Percentiles rank a stretch among this genome's conserved stretches.
phyloP scores from a whole-genome alignment of 192 early-diverging fungal genomes.

The Backusella westeae region DNA sequence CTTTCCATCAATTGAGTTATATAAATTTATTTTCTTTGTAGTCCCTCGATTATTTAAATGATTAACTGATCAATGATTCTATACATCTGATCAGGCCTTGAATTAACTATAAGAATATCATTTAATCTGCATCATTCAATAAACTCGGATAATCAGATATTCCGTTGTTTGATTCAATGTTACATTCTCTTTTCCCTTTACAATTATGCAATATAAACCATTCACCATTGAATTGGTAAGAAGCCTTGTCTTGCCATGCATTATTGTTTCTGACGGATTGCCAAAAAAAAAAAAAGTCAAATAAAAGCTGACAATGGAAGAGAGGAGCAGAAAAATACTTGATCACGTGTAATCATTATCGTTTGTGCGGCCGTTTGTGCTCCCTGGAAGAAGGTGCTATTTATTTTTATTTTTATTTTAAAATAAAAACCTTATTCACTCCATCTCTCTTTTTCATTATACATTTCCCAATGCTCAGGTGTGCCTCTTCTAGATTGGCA shows the following conservation, averaged over 20 bases:
- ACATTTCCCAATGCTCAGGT: conserved; percentile 6
- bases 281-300: too few species aligned
- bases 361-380: neutral
- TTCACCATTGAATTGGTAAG: neutral
- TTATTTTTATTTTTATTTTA: neutral
- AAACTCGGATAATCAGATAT: neutral
- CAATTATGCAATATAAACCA: neutral
- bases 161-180: neutral
- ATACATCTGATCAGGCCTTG: too few species aligned
- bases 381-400: neutral
- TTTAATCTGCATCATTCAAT: neutral
- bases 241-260: neutral
- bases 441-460: neutral
- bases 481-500: neutral
- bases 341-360: neutral
- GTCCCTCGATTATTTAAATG: too few species aligned
- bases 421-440: neutral
- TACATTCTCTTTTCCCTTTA: neutral
- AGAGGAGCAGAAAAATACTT: neutral
- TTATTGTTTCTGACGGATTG: neutral
- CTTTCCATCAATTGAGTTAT: too few species aligned
- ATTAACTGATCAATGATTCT: too few species aligned
- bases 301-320: neutral
- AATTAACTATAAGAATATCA: too few species aligned
- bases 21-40: too few species aligned